Percentiles rank a stretch among this genome's conserved stretches.
Evolutionary conservation across 208 protist genomes (phyloP).

Genomic region (Trypanosoma lewisi): DNA sequence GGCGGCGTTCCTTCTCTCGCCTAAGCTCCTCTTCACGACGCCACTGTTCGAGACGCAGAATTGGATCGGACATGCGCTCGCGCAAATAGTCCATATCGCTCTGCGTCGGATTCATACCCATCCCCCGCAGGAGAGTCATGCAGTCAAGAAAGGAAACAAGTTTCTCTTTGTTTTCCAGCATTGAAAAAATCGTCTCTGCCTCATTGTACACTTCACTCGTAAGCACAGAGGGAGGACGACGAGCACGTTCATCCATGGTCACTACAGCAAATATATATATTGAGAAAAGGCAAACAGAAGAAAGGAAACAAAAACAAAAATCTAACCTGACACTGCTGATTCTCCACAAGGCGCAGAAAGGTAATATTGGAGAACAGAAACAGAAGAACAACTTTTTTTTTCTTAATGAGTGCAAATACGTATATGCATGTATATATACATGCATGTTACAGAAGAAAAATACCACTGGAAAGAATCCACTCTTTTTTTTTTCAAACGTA

Average conservation of each 20-base stretch:
- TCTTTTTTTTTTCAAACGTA: too few relatives aligned
- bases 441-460: too few relatives aligned
- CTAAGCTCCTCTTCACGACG: conserved; percentile 78
- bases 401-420: too few relatives aligned
- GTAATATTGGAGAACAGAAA: too few relatives aligned
- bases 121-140: conserved; percentile 82
- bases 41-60: conserved; percentile 80
- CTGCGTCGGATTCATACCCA: conserved; percentile 89
- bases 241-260: conserved; percentile 19
- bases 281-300: background rate
- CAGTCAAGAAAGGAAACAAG: conserved; percentile 89
- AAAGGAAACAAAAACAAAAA: background rate
- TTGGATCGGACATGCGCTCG: conserved; percentile 69
- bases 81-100: conserved; percentile 83
- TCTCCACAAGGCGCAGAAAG: too few relatives aligned
- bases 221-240: conserved; percentile 58
- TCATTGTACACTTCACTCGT: conserved; percentile 90
- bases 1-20: conserved; percentile 74
- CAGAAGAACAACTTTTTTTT: too few relatives aligned
- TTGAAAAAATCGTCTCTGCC: conserved; percentile 70
- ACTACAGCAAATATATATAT: background rate
- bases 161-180: conserved; percentile 88
- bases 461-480: too few relatives aligned
- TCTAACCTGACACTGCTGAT: too few relatives aligned
- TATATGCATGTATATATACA: conserved; percentile 5